Evolutionary conservation across 192 early-diverging fungal species (phyloP).

Genomic region (Podila epicladia): DNA sequence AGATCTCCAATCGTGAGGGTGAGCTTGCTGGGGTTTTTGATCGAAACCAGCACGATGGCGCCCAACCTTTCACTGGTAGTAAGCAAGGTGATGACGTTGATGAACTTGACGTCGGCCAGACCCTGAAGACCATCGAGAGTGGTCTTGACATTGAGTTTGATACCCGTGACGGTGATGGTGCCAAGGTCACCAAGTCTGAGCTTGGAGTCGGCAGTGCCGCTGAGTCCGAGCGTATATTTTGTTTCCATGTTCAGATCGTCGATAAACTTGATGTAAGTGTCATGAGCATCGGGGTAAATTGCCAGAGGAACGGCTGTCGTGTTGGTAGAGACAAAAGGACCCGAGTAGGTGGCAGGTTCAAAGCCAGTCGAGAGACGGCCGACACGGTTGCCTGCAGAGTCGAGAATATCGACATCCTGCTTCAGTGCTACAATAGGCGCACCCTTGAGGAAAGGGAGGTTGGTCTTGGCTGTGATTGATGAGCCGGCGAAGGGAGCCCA

Average conservation of each 20-base stretch:
- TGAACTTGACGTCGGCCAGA: slow-evolving; percentile 13
- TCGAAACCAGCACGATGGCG: not conserved
- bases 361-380: slow-evolving; percentile 17
- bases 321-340: slow-evolving; percentile 49
- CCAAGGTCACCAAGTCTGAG: slow-evolving; percentile 52
- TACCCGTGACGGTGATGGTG: slow-evolving; percentile 44
- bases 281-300: slow-evolving; percentile 30
- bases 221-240: slow-evolving; percentile 49
- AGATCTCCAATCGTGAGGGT: slow-evolving; percentile 26
- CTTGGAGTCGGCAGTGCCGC: slow-evolving; percentile 53
- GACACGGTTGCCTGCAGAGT: slow-evolving; percentile 5
- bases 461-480: slow-evolving; percentile 55
- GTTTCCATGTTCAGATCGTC: slow-evolving; percentile 41
- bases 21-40: not conserved
- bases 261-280: slow-evolving; percentile 58
- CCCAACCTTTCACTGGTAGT: not conserved
- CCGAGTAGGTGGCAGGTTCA: slow-evolving; percentile 29
- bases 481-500: slow-evolving; percentile 54
- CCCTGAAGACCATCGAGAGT: slow-evolving; percentile 39
- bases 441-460: slow-evolving; percentile 66
- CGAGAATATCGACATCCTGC: slow-evolving; percentile 54
- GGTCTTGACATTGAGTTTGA: slow-evolving; percentile 50
- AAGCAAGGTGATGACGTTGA: not conserved
- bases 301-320: slow-evolving; percentile 23
- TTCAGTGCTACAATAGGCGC: slow-evolving; percentile 54